These are phyloP conservation scores for Leccinum solheimii DNA, from an alignment of 1,284 basidiomycete species.

Conservation along the genomic window DNA sequence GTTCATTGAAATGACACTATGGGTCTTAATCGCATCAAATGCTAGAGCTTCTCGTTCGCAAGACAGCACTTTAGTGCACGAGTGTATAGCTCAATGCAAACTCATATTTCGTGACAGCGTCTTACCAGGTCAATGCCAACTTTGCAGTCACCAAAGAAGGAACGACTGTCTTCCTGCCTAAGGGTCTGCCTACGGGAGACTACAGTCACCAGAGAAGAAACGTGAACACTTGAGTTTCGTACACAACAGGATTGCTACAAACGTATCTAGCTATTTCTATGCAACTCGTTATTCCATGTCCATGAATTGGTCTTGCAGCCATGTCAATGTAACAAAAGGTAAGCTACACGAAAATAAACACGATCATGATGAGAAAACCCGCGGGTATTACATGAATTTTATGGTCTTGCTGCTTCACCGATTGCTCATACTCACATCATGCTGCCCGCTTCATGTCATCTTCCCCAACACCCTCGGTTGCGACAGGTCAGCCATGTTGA, in stretches of 20 bases:
- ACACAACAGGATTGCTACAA: neutral
- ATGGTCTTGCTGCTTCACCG: constrained; percentile 4
- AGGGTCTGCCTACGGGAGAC: too few species aligned
- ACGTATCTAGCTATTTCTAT: neutral
- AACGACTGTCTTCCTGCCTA: too few species aligned
- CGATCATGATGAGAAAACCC: constrained; percentile 16
- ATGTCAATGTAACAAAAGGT: neutral
- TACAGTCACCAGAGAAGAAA: neutral
- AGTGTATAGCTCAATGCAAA: neutral
- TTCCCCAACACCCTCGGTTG: constrained; percentile 77
- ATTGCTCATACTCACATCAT: neutral
- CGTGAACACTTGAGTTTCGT: neutral
- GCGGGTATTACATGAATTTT: constrained; percentile 25
- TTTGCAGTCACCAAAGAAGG: neutral
- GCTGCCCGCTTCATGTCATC: constrained; percentile 34
- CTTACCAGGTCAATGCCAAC: neutral
- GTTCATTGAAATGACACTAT: neutral
- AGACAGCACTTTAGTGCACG: neutral
- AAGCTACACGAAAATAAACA: constrained; percentile 1
- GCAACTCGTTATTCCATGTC: neutral
- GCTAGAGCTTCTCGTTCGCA: neutral
- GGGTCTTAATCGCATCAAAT: neutral
- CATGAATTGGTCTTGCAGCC: neutral
- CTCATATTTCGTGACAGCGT: neutral
- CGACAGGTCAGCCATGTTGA: constrained; percentile 80